A percentile compares a stretch with the other conserved stretches of the same genome.
Conservation (phyloP, 495 filamentous ascomycete species). For the Hypoxylon fuscum region DNA sequence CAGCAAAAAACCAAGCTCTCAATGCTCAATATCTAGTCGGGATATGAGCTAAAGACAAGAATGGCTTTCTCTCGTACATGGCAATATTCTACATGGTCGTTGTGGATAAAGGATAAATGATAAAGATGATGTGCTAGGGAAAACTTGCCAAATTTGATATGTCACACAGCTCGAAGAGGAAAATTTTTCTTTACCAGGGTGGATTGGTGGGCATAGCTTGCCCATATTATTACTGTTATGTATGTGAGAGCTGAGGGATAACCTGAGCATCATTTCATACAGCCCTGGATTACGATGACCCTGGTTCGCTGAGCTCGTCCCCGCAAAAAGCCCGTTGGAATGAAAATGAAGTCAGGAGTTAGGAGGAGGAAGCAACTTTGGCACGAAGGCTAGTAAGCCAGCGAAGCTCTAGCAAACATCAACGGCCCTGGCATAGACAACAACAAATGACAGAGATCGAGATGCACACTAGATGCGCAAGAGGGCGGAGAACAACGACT, state of each 20-base stretch:
- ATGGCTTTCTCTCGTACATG: background rate
- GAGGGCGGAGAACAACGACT: slow-evolving; percentile 17
- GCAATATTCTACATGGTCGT: background rate
- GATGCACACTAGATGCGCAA: slow-evolving; percentile 16
- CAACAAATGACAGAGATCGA: background rate
- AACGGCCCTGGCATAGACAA: slow-evolving; percentile 28
- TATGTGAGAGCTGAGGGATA: slow-evolving; percentile 14
- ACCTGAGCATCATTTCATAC: slow-evolving; percentile 19
- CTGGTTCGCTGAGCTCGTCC: slow-evolving; percentile 7
- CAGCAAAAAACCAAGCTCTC: background rate
- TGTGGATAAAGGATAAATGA: too few relatives aligned
- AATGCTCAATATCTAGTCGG: background rate
- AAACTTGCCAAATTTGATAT: background rate
- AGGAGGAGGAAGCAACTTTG: background rate
- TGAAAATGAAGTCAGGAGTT: slow-evolving; percentile 23
- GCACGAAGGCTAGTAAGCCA: slow-evolving; percentile 12
- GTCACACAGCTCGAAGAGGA: background rate
- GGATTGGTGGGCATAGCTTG: slow-evolving; percentile 6
- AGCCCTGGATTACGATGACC: slow-evolving; percentile 5
- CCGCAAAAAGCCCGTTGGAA: slow-evolving; percentile 19
- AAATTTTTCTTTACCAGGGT: slow-evolving; percentile 11
- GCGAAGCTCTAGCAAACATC: slow-evolving; percentile 31
- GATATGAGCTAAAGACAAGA: background rate
- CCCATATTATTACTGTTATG: slow-evolving; percentile 14
- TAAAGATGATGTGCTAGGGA: too few relatives aligned